Base-by-base conservation (phyloP, 768 basidiomycete genomes). In the Chalciporus pseudorubinellus region DNA sequence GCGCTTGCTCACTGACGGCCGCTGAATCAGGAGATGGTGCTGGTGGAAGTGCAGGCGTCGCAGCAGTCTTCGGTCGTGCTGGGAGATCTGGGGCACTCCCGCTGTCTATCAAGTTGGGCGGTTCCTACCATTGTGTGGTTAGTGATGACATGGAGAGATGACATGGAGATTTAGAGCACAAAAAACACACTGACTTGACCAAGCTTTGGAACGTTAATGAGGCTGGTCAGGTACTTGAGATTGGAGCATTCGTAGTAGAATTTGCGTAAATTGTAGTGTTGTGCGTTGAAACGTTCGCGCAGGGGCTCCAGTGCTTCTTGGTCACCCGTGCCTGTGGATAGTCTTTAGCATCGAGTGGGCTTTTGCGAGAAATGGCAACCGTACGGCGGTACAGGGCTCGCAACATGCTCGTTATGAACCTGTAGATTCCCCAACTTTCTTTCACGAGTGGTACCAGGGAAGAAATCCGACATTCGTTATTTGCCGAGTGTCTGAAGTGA, bases 241-340 rank as follows among this genome's bases (percentile, higher is more conserved):
- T 98, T 98, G 10, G 94, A 97, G 67, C 97, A 99, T 67, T 99
- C 97, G 67, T 98, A 98, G 75, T 98, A 98, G 74, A 97, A 99
- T 68, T 95, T 93, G 56, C 97, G 87, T 10, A 99, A 79, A 57
- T 83, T 87, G 64, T 94, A 85, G 64, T 99, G 97, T 63, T 98
- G 97, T 20, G 90, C 80, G 52, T 82, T 85, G 72, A 87, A 99
- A 28, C 97, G 84, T 65, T 89, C 81, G 40, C 87, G 81, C 18
- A 99, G 75, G 2, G 94, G 95, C 63, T 94, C 91, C 56, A 99
- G 72, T 3, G 86, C 94, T 39, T 98, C 97, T 34, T 78, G 74
- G 53, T 91, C 89, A 60, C 90, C 91, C 22, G 94, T 95, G 60
- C 92, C 95, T 97, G 62, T 19, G 13, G 41, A 9, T 48, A 21